Conservation (phyloP, 106 monocot genomes). For the Xerophyta viscosa region DNA sequence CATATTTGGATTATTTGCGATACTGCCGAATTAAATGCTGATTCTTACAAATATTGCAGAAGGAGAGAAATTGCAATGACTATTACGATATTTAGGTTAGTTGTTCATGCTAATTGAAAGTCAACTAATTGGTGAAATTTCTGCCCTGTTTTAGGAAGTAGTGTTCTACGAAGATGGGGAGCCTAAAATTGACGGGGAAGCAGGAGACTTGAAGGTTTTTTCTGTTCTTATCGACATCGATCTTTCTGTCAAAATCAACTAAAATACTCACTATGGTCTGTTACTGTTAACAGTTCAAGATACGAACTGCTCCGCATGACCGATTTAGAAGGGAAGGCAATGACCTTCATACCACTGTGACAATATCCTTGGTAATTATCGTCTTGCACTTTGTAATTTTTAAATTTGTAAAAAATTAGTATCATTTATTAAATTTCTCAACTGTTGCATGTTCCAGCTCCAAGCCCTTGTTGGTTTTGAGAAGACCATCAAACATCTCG, state of each 20-base stretch:
- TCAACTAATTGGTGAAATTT: too few species aligned
- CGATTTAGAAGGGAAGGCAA: constrained; percentile 87
- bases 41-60: too few species aligned
- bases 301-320: constrained; percentile 78
- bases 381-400: neutral
- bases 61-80: too few species aligned
- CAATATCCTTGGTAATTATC: constrained; percentile 69
- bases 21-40: too few species aligned
- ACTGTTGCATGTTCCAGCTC: too few species aligned
- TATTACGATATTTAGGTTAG: too few species aligned
- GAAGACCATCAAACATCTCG: constrained; percentile 78
- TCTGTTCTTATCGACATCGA: neutral
- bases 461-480: constrained; percentile 96
- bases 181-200: constrained; percentile 90
- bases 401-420: too few species aligned
- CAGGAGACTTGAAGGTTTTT: constrained; percentile 91
- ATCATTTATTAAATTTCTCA: too few species aligned
- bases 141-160: constrained; percentile 46
- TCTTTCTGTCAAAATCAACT: neutral
- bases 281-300: constrained; percentile 62
- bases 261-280: neutral
- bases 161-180: constrained; percentile 93
- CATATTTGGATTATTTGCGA: too few species aligned
- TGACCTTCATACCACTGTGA: constrained; percentile 78
- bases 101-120: too few species aligned